Conservation (phyloP, 2,329 filamentous ascomycete species). For the Epichloe baconii region DNA sequence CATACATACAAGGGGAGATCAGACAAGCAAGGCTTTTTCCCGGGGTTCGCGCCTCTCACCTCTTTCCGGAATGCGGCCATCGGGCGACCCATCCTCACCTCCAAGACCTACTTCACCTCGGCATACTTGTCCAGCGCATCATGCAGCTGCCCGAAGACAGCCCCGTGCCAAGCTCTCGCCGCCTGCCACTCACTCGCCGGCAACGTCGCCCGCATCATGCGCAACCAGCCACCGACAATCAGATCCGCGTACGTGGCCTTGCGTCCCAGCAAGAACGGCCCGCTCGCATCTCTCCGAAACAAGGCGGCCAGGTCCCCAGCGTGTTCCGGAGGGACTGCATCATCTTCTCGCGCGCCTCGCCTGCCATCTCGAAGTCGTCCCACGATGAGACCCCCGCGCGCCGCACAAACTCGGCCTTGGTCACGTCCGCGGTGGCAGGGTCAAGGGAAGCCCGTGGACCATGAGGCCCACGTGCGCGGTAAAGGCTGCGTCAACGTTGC, state of each 20-base stretch:
- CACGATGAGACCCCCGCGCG: slow-evolving; percentile 31
- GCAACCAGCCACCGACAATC: slow-evolving; percentile 43
- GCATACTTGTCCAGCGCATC: slow-evolving; percentile 29
- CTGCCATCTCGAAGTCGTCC: slow-evolving; percentile 27
- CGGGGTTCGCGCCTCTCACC: too few species aligned
- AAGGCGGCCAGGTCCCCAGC: slow-evolving; percentile 28
- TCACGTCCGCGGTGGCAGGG: slow-evolving; percentile 29
- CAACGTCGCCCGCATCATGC: slow-evolving; percentile 28
- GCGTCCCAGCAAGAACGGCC: slow-evolving; percentile 35
- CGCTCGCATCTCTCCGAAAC: slow-evolving; percentile 24
- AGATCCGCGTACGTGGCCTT: slow-evolving; percentile 39
- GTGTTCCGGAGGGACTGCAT: slow-evolving; percentile 25
- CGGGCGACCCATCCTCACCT: too few species aligned
- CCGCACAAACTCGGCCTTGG: slow-evolving; percentile 33
- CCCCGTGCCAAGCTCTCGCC: slow-evolving; percentile 33
- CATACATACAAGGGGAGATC: too few species aligned
- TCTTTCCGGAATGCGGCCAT: too few species aligned
- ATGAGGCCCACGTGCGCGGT: slow-evolving; percentile 29
- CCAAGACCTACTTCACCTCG: slow-evolving; percentile 5
- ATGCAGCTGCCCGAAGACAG: slow-evolving; percentile 35
- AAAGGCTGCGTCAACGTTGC: slow-evolving; percentile 40
- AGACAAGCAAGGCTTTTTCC: too few species aligned
- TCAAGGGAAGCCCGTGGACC: slow-evolving; percentile 33
- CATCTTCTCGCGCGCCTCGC: slow-evolving; percentile 26
- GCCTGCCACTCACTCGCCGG: slow-evolving; percentile 33